Base-by-base conservation (phyloP, 1,284 basidiomycete genomes). In the Cutaneotrichosporon cavernicola region DNA sequence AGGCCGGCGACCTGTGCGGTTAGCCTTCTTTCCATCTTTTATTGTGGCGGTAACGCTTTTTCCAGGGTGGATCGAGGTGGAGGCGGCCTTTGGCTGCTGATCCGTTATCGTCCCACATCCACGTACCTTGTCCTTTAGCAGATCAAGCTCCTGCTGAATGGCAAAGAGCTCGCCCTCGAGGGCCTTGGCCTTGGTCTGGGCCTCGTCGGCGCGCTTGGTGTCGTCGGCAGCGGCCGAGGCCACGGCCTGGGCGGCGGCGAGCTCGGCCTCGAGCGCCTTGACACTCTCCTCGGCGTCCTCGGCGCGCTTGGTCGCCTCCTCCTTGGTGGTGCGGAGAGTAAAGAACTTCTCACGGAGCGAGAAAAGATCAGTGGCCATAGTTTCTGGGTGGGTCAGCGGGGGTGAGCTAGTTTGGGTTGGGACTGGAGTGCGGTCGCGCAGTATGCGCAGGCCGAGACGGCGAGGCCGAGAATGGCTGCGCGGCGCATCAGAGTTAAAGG, bases 271-370 rank as follows among this genome's bases (percentile, higher is more conserved):
- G 55, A 40, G 34, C 31, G 34, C n/a, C 55, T 36, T 38, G 11
- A 56, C 21, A 34, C 40, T 40, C 10, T 22, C 55, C 38, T 56
- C 55, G 55, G 38, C 34, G 21, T 56, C 55, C 34, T 36, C 55
- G 55, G 55, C 55, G 21, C 38, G 55, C 55, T 56, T 56, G n/a
- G 34, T 40, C 34, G 55, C 55, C 55, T 56, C 55, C 34, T 56
- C 55, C 55, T 56, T 56, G 55, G 55, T 38, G 55, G 34, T 56
- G 55, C 55, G 55, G 55, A 56, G 55, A 22, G 55, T 40, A 26
- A 56, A 56, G 55, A 56, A 56, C 55, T 56, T 56, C n/a, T 56
- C 55, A 22, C 55, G 55, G 55, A 56, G 55, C 34, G 55, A 56
- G 55, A 56, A 36, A 34, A 56, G 55, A 40, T 56, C 55, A 13